Evolutionary conservation across 2,329 filamentous ascomycete genomes (phyloP).

Genomic region (Ophiostoma montium): DNA sequence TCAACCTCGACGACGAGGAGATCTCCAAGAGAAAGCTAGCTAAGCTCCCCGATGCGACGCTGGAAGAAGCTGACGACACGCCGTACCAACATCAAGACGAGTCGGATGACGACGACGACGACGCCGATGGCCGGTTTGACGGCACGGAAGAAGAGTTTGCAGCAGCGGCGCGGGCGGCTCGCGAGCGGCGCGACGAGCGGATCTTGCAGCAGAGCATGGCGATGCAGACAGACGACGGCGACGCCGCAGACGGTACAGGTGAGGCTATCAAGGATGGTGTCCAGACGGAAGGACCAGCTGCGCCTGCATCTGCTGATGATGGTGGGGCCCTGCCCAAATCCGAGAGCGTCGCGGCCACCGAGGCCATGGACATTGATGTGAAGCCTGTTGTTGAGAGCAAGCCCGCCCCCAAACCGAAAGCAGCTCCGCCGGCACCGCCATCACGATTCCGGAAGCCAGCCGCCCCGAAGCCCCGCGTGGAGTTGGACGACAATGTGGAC

Average conservation of each 20-base stretch:
- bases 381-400: background rate
- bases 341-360: conserved; percentile 12
- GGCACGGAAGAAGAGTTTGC: conserved; percentile 79
- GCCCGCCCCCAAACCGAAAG: background rate
- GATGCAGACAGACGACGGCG: conserved; percentile 27
- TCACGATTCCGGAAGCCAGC: conserved; percentile 23
- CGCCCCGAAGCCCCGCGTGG: conserved; percentile 33
- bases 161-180: conserved; percentile 70
- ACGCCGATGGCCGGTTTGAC: conserved; percentile 62
- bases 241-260: conserved; percentile 11
- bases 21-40: conserved; percentile 76
- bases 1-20: conserved; percentile 82
- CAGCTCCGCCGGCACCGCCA: background rate
- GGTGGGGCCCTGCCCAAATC: background rate
- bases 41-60: conserved; percentile 67
- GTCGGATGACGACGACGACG: conserved; percentile 57
- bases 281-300: conserved; percentile 8
- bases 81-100: conserved; percentile 47
- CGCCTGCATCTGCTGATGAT: conserved; percentile 7
- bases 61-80: conserved; percentile 47
- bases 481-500: conserved; percentile 62
- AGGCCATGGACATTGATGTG: conserved; percentile 40
- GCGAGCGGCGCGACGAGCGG: conserved; percentile 67
- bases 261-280: conserved; percentile 6
- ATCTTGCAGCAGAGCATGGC: conserved; percentile 34